Conservation (phyloP, 805 yeast genomes). For the Candida namnaoensis region DNA sequence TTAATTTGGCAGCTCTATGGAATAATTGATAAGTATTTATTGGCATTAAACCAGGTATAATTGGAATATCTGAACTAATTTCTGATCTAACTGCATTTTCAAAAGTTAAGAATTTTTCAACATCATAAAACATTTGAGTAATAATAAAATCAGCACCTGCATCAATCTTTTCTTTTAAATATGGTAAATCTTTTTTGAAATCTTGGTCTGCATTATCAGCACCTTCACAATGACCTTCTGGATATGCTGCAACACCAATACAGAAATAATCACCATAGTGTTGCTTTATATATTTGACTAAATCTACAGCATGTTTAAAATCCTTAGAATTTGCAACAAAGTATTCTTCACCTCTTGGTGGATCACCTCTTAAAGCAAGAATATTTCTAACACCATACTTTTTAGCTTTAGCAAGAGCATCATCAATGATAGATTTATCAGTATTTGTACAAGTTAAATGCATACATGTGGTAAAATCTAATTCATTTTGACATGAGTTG, state of each 20-base stretch:
- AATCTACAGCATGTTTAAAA: constrained; percentile 75
- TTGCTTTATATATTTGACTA: constrained; percentile 69
- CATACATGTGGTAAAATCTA: constrained; percentile 83
- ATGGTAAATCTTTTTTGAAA: constrained; percentile 65
- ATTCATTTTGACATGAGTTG: constrained; percentile 59
- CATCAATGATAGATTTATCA: constrained; percentile 65
- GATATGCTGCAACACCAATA: constrained; percentile 95
- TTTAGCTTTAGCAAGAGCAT: constrained; percentile 67
- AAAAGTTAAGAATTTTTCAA: constrained; percentile 62
- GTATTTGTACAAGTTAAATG: constrained; percentile 97
- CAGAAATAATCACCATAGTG: constrained; percentile 78
- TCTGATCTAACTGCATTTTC: constrained; percentile 40
- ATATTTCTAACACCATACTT: constrained; percentile 78
- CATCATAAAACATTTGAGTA: constrained; percentile 88
- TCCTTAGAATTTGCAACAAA: constrained; percentile 30
- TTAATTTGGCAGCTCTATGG: constrained; percentile 78
- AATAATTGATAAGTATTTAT: constrained; percentile 77
- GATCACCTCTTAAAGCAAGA: constrained; percentile 92
- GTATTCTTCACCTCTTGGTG: constrained; percentile 71
- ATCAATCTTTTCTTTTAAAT: constrained; percentile 69
- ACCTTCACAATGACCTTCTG: constrained; percentile 95
- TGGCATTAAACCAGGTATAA: constrained; percentile 90
- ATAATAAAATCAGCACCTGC: constrained; percentile 95
- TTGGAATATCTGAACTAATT: constrained; percentile 36
- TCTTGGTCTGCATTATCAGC: constrained; percentile 59